Evolutionary conservation across 768 basidiomycete genomes (phyloP).

Genomic region (Boletus fagicola): DNA sequence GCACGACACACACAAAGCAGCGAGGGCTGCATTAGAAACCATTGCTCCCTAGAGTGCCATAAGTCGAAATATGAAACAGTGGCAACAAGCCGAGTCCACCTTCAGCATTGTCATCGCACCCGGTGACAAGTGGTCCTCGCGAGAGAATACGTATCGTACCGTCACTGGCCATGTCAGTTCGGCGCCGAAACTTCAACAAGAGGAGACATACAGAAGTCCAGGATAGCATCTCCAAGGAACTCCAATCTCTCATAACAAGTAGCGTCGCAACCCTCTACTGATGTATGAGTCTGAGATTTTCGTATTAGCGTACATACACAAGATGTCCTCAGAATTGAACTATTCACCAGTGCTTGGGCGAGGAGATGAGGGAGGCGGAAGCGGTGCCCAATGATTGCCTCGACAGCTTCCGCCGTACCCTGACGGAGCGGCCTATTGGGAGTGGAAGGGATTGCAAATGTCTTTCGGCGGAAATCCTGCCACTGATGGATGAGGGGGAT

Average conservation of each 20-base stretch:
- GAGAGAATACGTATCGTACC: constrained; percentile 64
- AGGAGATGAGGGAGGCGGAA: constrained; percentile 64
- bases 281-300: constrained; percentile 61
- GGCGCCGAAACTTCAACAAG: neutral
- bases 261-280: constrained; percentile 52
- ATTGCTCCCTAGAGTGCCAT: constrained; percentile 61
- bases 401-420: constrained; percentile 54
- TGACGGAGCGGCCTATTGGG: constrained; percentile 45
- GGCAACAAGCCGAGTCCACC: constrained; percentile 35
- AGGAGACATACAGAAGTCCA: constrained; percentile 68
- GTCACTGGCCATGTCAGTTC: constrained; percentile 52
- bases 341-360: constrained; percentile 67
- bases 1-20: constrained; percentile 69
- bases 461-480: constrained; percentile 63
- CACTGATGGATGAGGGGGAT: constrained; percentile 63
- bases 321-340: neutral
- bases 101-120: constrained; percentile 80
- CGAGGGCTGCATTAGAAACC: constrained; percentile 80
- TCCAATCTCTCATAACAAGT: constrained; percentile 74
- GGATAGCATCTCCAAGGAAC: constrained; percentile 82
- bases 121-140: constrained; percentile 62
- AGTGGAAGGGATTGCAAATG: constrained; percentile 42
- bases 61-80: neutral
- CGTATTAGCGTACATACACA: constrained; percentile 8
- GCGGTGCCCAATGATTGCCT: constrained; percentile 60